Base-by-base conservation (phyloP, 257 asterid genomes). In the Anisodus tanguticus region DNA sequence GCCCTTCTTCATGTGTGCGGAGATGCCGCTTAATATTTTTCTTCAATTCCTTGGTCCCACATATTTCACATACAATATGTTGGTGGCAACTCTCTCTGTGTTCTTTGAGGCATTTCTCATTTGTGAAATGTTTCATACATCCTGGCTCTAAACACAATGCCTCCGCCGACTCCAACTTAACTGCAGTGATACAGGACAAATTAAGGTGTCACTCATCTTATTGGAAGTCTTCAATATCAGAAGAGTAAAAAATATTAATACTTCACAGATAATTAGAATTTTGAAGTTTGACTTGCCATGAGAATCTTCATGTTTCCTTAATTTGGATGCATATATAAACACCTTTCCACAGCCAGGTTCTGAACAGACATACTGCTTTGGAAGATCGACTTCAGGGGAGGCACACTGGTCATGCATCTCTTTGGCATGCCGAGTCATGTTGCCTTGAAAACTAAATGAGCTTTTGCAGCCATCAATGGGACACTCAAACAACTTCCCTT, bases 21-120 rank as follows among this genome's bases (percentile, higher is more conserved):
- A 95, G 90, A 86, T 97, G 98, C 6, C 97, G 95, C 90, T 97
- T 97, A 9, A 95, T 88, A 89, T 95, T 97, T 87, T 97, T 94
- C 91, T 90, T 94, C 79, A 97, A 89, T 85, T 94, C 97, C 87
- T 89, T 90, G 17, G 88, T 86, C 83, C 97, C 97, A 83, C 99
- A 97, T 86, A 85, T 87, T 86, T 90, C 97, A 82, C 99, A 97
- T 11, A 53, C 82, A 70, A 91, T 37, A 87, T 93, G 87, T 82
- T 88, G 98, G 89, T 95, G 99, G 81, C 94, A 90, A 55, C 91
- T 84, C 64, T 80, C 84, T 11, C 90, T 87, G 86, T 97, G 99
- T 87, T 91, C 97, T 88, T 86, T 93, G 35, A 97, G 97, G 84
- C 95, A 93, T 86, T 88, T 84, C 83, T 88, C 93, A 51, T 93